Evolutionary conservation across 257 asterid species (phyloP).

Genomic region (Prunella vulgaris): DNA sequence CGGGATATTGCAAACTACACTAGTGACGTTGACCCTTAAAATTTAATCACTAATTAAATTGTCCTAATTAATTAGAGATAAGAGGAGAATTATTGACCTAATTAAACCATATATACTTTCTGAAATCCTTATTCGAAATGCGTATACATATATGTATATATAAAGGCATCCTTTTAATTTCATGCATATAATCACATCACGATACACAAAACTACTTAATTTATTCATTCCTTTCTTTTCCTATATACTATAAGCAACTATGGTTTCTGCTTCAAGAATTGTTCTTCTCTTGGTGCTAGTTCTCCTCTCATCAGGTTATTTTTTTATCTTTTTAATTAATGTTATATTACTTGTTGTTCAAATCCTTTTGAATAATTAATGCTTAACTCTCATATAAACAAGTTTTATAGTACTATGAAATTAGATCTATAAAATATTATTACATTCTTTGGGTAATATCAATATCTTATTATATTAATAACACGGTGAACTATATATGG

Average conservation of each 20-base stretch:
- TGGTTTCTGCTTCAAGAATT: neutral
- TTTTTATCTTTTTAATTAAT: no score
- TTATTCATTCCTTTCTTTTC: no score
- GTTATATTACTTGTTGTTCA: no score
- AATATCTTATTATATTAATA: no score
- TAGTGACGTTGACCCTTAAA: neutral
- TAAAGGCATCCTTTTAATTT: neutral
- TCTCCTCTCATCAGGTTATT: neutral
- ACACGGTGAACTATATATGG: no score
- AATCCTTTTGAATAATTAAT: no score
- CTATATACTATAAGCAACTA: no score
- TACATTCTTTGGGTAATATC: no score
- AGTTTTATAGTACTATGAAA: no score
- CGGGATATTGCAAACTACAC: neutral
- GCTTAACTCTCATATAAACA: no score
- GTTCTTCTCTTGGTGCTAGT: neutral
- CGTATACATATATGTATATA: neutral
- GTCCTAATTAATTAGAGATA: neutral
- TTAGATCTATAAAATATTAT: no score
- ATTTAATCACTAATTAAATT: neutral
- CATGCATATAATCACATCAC: neutral
- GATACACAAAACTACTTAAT: neutral
- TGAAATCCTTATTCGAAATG: neutral
- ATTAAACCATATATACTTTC: neutral
- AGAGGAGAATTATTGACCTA: neutral